Percentiles rank a stretch among this genome's conserved stretches.
Conservation (phyloP, 306 rosid species). For the Medicago lupulina region DNA sequence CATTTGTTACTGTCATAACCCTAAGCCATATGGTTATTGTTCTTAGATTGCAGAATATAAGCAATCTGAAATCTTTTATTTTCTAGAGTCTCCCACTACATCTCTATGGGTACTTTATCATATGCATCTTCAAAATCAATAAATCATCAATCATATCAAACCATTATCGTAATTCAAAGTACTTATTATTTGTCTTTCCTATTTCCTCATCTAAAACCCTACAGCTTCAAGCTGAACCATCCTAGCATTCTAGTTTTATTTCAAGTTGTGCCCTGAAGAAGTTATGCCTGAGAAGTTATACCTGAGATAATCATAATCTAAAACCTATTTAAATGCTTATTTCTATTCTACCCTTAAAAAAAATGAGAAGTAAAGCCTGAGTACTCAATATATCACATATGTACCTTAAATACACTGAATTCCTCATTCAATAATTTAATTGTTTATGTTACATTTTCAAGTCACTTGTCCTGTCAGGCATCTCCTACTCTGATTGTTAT, state of each 20-base stretch:
- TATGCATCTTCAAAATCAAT: neutral
- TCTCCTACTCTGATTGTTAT: neutral
- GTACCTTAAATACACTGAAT: neutral
- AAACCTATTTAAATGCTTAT: neutral
- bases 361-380: neutral
- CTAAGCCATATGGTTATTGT: no score
- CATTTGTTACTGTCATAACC: no score
- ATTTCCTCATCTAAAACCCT: neutral
- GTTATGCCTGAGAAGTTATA: no score
- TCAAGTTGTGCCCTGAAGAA: slow-evolving; percentile 1
- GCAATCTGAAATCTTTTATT: no score
- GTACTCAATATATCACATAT: neutral
- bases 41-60: no score
- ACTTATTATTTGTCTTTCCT: neutral
- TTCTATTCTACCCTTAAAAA: neutral
- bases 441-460: neutral
- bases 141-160: neutral
- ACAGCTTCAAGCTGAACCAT: neutral
- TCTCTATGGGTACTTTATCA: no score
- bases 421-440: neutral
- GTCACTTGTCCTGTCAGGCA: neutral
- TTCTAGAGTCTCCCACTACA: no score
- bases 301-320: neutral
- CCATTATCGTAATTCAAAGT: neutral
- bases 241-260: neutral